Evolutionary conservation across 257 asterid genomes (phyloP).

Genomic region (Ligustrum vulgare): DNA sequence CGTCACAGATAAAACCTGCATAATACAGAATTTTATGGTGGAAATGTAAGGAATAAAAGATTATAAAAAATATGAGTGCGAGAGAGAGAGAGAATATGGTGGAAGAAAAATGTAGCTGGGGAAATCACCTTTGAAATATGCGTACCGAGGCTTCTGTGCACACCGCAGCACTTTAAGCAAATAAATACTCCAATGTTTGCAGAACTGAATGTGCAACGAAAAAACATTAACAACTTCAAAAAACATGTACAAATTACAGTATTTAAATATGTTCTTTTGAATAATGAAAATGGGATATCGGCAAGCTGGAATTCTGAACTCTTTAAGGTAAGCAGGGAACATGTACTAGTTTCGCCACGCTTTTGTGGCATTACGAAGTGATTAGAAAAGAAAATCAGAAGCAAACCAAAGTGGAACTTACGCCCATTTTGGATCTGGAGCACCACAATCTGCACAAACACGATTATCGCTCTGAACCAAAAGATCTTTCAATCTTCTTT

Average conservation of each 20-base stretch:
- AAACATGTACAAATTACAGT: constrained; percentile 7
- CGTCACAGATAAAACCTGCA: constrained; percentile 94
- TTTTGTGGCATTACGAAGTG: not conserved
- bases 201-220: constrained; percentile 49
- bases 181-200: constrained; percentile 95
- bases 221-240: not conserved
- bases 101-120: constrained; percentile 7
- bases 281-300: not conserved
- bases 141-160: constrained; percentile 94
- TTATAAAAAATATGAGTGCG: not conserved
- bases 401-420: constrained; percentile 46
- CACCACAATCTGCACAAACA: constrained; percentile 92
- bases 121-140: constrained; percentile 81
- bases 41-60: not conserved
- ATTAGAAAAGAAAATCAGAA: not conserved
- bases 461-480: constrained; percentile 76
- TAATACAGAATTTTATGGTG: constrained; percentile 4
- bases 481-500: constrained; percentile 79
- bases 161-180: constrained; percentile 96
- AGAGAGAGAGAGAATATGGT: not conserved
- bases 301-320: not conserved
- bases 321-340: not conserved
- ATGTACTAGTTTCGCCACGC: not conserved
- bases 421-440: constrained; percentile 99
- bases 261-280: not conserved